Evolutionary conservation across 2,329 filamentous ascomycete genomes (phyloP), one percentile per base, ranked within the genome.

Genomic region (Apiospora saccharicola): DNA sequence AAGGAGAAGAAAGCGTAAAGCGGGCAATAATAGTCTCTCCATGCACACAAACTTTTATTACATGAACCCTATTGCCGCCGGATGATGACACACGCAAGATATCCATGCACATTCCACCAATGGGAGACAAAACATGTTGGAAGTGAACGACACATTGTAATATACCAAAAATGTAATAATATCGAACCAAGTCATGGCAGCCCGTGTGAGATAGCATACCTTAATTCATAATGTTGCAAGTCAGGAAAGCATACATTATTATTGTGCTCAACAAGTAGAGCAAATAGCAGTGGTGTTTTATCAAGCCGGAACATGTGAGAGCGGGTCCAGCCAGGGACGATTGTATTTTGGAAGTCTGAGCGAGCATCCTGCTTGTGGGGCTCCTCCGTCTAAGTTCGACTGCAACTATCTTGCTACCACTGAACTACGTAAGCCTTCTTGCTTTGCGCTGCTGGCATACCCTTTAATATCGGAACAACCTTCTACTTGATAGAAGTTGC

Each of bases 1-100:
- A 85, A 46, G 24, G 80, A 49, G 43, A 70, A 26, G 46, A 47
- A 68, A n/a, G 67, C n/a, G 13, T 68, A 30, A 68, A 68, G 41
- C n/a, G 26, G n/a, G n/a, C 67, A 30, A n/a, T n/a, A n/a, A 24
- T 22, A 12, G 30, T 19, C 6, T 34, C 14, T n/a, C 30, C 30
- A 64, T 41, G 57, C 57, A n/a, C 30, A 16, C 4, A 19, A 64
- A 64, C 34, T 41, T 5, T 5, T 41, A 64, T 6, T 64, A 64
- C n/a, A 19, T 41, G 19, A 41, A 19, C 10, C 19, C 19, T 37
- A 22, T 64, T 19, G 19, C n/a, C 10, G 34, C 19, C 34, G 57
- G 41, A 64, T 61, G 24, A n/a, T 24, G 34, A 64, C 19, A 64
- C 19, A 41, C n/a, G 8, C 57, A 64, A 24, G 34, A 37, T 22